Base-by-base conservation (phyloP, 441 rosid species). In the Melastoma candidum region DNA sequence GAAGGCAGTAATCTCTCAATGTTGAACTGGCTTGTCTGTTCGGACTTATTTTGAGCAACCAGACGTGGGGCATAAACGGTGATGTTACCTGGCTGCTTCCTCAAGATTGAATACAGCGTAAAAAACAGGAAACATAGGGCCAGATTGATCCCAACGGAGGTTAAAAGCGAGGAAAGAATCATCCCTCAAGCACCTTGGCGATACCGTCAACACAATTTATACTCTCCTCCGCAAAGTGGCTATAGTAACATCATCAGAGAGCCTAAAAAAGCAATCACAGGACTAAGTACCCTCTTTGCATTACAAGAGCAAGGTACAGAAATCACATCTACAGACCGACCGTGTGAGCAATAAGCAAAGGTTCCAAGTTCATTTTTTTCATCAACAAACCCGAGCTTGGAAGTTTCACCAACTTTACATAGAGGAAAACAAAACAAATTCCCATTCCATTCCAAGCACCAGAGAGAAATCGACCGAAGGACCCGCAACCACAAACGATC, bases 61-160 rank as follows among this genome's bases (percentile, higher is more conserved):
- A 85, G 71, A 17, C 86, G 87, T 11, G 98, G 92, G 32, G 76
- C 76, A 43, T 85, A 92, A 17, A 92, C 86, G 3, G 73, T 48
- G 44, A 65, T 45, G 60, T 85, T 83, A 13, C 74, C 67, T 0
- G 98, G 95, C 75, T 92, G 98, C 29, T 92, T 92, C 70, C 87
- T 70, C 59, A 85, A 52, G 39, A 87, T 63, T 7, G 98, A 92
- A 56, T 92, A 85, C 58, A 87, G 72, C 13, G 85, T 70, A 73
- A 92, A 83, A 46, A 80, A 87, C 58, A 85, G 57, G 57, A 84
- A 61, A 59, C 98, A 83, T 48, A 87, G 89, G 14, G 93, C 95
- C 12, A 82, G 77, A 71, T 92, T 92, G 82, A 92, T 85, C 50
- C 89, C 98, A 11, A 92, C 95, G 12, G 98, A 92, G 17, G 98